Percentiles rank a stretch among this genome's conserved stretches.
Conservation (phyloP, 352 stramenopile species). For the Phytophthora europaea region DNA sequence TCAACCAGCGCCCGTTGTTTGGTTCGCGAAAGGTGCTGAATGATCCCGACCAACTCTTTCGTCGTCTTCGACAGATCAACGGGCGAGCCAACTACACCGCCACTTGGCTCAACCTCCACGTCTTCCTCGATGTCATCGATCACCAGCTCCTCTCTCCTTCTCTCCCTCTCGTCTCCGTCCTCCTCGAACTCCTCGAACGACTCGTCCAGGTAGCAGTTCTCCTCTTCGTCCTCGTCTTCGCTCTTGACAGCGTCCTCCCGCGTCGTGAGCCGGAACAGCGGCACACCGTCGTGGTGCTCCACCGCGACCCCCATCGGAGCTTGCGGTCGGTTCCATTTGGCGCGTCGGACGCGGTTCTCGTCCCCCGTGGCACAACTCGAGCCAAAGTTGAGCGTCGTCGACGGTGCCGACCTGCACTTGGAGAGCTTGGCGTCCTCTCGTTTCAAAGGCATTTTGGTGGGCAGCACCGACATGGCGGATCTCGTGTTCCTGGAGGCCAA, state of each 20-base stretch:
- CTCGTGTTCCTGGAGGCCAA: conserved; percentile 49
- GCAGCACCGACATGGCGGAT: conserved; percentile 55
- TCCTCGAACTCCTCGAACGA: conserved; percentile 89
- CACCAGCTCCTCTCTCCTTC: conserved; percentile 32
- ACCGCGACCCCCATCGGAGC: conserved; percentile 52
- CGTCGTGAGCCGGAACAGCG: conserved; percentile 44
- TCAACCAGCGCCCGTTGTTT: conserved; percentile 74
- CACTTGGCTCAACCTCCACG: conserved; percentile 11
- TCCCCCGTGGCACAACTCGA: conserved; percentile 12
- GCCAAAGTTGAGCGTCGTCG: conserved; percentile 44
- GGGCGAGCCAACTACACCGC: neutral
- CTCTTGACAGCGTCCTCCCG: conserved; percentile 13
- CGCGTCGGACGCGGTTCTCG: conserved; percentile 31
- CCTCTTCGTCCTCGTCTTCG: conserved; percentile 23
- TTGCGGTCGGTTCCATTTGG: conserved; percentile 70
- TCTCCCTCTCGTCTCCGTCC: conserved; percentile 22
- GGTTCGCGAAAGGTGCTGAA: conserved; percentile 73
- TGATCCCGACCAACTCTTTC: conserved; percentile 66
- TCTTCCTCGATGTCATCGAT: conserved; percentile 41
- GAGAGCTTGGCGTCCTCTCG: conserved; percentile 27
- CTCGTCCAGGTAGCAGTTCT: conserved; percentile 83
- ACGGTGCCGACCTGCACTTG: conserved; percentile 57
- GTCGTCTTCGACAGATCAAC: conserved; percentile 59
- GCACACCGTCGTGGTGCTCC: conserved; percentile 46
- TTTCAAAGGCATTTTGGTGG: conserved; percentile 34